Evolutionary conservation across 768 basidiomycete genomes (phyloP), one percentile per base, ranked within the genome.

Genomic region (Collybiopsis luxurians): DNA sequence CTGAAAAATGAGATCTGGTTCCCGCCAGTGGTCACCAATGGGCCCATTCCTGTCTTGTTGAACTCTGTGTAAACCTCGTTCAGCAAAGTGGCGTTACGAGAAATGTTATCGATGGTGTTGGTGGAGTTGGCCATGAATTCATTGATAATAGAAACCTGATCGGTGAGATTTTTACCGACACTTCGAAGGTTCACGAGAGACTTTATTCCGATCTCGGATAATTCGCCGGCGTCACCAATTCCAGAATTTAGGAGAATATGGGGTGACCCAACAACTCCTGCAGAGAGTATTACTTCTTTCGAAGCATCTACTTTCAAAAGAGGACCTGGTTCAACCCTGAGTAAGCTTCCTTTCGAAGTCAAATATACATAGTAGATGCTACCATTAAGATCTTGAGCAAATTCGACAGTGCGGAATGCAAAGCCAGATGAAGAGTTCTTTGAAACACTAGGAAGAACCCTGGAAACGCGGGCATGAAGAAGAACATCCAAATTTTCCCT

Each of bases 211-310:
- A 64, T 27, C 0, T 28, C n/a, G 0, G 54, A 15, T 11, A 68
- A 52, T 7, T 7, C 24, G 23, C 13, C 7, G 2, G 54, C 13
- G 43, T 66, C 60, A 10, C 70, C 70, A 26, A 72, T 72, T 9
- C 69, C 69, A 9, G 68, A 70, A 24, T 60, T 59, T 39, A 69
- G 44, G 5, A 69, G 60, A 26, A 66, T 56, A 15, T 58, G 56
- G 11, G 66, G 60, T 1, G 66, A 65, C 23, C 59, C 59, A 13
- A 63, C 47, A 6, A 63, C 57, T 42, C 67, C 67, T 17, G 65
- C 67, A 12, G 65, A 66, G 7, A 68, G 60, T 34, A 68, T 61
- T 19, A 68, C 60, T 38, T 67, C 66, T 26, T 63, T 64, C 4
- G 30, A 39, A 1, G 66, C 66, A 3, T 26, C 38, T 11, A 64